Base-by-base conservation (phyloP, 441 rosid species). In the Erodium chrysanthum region DNA sequence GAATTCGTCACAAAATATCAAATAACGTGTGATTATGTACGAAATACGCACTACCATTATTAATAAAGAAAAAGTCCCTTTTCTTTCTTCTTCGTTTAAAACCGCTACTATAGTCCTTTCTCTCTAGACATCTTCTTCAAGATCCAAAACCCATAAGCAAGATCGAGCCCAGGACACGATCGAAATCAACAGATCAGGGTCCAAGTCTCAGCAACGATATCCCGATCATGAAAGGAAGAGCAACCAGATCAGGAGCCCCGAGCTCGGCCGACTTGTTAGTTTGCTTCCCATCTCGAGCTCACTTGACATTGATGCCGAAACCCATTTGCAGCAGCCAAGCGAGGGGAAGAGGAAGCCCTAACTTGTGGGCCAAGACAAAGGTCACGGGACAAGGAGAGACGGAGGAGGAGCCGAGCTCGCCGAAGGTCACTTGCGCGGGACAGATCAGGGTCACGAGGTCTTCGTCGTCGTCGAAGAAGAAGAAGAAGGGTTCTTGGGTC, bases 401-500 rank as follows among this genome's bases (percentile, higher is more conserved):
- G n/a, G n/a, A n/a, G 40, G 68, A 83, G 0, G 96, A 92, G 63
- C 98, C 98, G 0, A 92, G 90, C n/a, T 92, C 98, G 4, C 97
- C 98, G 0, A 87, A 90, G 71, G 96, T 92, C 22, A 92, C 91
- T 0, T 92, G 98, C 20, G 91, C 90, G 0, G 98, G 98, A 40
- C 92, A 92, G 88, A 88, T 92, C 84, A 92, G 88, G 79, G 92
- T 88, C 25, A 75, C n/a, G n/a, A n/a, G n/a, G n/a, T n/a, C n/a
- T n/a, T n/a, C n/a, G n/a, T n/a, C n/a, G n/a, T n/a, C n/a, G n/a
- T n/a, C 77, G 66, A 71, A 79, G 42, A 73, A 61, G n/a, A 77
- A 77, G 81, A 84, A 81, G 76, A 76, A 66, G 62, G 71, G 83
- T 0, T 64, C 78, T 0, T 83, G 91, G 91, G 31, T 72, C 10